These are phyloP conservation scores for Euphorbia pulcherrima DNA, from an alignment of 345 rosid genomes.

Conservation along the genomic window DNA sequence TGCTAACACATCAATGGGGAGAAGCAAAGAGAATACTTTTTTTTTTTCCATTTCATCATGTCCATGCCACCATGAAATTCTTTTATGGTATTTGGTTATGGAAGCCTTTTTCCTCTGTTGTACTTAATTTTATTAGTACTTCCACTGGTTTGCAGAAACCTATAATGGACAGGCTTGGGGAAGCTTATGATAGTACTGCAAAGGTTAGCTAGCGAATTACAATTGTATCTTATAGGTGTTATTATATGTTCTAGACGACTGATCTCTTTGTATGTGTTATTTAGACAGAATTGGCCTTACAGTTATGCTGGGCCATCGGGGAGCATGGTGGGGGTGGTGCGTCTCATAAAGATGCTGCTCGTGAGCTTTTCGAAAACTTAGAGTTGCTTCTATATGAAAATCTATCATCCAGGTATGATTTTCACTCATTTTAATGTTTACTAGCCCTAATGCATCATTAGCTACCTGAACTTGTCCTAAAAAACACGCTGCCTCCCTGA, in stretches of 20 bases:
- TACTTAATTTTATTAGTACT: neutral
- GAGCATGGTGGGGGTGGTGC: slow-evolving; percentile 94
- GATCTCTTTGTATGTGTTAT: slow-evolving; percentile 2
- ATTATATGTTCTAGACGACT: slow-evolving; percentile 3
- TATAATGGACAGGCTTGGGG: slow-evolving; percentile 83
- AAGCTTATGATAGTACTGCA: slow-evolving; percentile 83
- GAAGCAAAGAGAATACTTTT: neutral
- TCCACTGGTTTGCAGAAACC: slow-evolving; percentile 65
- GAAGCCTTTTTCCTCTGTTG: neutral
- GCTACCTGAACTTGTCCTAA: no score
- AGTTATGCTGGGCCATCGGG: slow-evolving; percentile 97
- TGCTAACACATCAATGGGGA: neutral
- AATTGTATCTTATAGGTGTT: neutral
- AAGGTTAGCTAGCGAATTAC: slow-evolving; percentile 54
- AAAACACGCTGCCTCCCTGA: no score
- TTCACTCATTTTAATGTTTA: neutral
- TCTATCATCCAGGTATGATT: slow-evolving; percentile 68
- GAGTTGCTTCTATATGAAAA: slow-evolving; percentile 92
- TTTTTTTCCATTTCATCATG: neutral
- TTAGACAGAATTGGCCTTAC: slow-evolving; percentile 84
- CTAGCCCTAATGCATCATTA: no score
- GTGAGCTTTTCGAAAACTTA: slow-evolving; percentile 92
- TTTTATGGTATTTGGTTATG: neutral
- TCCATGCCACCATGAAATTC: neutral
- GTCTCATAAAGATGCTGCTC: slow-evolving; percentile 84